These are phyloP conservation scores for Rhynchosporium secalis DNA, from an alignment of 2,329 filamentous ascomycete genomes.

Conservation along the genomic window DNA sequence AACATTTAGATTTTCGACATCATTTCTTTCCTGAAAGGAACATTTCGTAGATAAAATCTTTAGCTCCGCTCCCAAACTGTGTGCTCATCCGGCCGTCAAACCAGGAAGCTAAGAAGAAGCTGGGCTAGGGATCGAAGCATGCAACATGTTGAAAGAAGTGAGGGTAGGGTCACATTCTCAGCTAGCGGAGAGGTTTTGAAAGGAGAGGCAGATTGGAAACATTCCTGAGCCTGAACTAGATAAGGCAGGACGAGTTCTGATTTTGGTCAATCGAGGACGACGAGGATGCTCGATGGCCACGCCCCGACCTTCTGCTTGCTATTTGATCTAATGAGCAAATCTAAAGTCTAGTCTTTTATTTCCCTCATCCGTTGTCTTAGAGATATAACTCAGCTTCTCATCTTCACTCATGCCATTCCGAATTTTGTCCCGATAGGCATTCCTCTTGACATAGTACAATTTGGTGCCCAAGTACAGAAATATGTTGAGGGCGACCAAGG, in stretches of 20 bases:
- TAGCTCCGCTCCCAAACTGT: background rate
- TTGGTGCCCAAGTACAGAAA: conserved; percentile 42
- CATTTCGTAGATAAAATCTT: background rate
- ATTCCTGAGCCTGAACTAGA: background rate
- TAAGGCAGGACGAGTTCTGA: background rate
- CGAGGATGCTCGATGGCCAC: background rate
- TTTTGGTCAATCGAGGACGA: background rate
- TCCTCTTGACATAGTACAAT: conserved; percentile 49
- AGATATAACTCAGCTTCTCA: conserved; percentile 49
- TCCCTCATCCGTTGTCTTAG: conserved; percentile 44
- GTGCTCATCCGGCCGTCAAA: conserved; percentile 12
- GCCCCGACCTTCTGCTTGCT: background rate
- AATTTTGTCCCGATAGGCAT: conserved; percentile 43
- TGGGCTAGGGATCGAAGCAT: conserved; percentile 19
- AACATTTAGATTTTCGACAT: background rate
- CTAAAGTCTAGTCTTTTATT: conserved; percentile 41
- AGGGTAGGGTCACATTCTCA: conserved; percentile 17
- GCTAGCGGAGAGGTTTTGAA: conserved; percentile 9
- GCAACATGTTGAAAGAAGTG: conserved; percentile 18
- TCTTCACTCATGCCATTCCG: conserved; percentile 48
- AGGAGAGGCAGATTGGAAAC: background rate
- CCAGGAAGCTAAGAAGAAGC: conserved; percentile 13
- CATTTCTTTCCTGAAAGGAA: background rate
- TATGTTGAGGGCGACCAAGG: conserved; percentile 49
- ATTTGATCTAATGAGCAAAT: conserved; percentile 21